Evolutionary conservation across 1,139 yeast genomes (phyloP).

Genomic region (Blastobotrys aristatus): DNA sequence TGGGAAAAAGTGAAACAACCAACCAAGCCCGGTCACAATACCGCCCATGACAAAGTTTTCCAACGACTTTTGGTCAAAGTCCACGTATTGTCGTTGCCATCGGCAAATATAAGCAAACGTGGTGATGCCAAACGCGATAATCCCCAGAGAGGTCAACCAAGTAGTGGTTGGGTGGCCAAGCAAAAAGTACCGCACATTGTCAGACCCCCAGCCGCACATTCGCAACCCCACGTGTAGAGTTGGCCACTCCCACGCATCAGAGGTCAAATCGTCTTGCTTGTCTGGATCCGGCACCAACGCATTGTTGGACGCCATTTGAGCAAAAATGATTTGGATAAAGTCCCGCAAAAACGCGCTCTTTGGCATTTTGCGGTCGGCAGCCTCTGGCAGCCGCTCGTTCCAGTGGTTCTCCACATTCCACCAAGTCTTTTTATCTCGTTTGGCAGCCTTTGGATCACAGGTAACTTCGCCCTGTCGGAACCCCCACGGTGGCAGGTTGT

Average conservation of each 20-base stretch:
- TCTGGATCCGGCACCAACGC: slow-evolving; percentile 92
- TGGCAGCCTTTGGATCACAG: slow-evolving; percentile 70
- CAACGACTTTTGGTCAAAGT: slow-evolving; percentile 46
- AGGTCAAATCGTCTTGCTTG: slow-evolving; percentile 86
- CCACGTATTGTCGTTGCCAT: slow-evolving; percentile 90
- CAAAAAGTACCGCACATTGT: slow-evolving; percentile 74
- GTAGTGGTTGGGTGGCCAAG: slow-evolving; percentile 93
- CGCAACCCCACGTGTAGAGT: slow-evolving; percentile 86
- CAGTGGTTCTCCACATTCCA: slow-evolving; percentile 92
- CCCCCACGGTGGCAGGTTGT: slow-evolving; percentile 91
- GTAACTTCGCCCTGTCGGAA: slow-evolving; percentile 96
- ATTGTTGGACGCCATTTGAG: slow-evolving; percentile 98
- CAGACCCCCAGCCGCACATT: slow-evolving; percentile 91
- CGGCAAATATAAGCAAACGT: slow-evolving; percentile 60
- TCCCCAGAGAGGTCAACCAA: slow-evolving; percentile 79
- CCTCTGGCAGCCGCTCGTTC: slow-evolving; percentile 68
- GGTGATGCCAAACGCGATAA: slow-evolving; percentile 54
- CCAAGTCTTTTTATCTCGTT: slow-evolving; percentile 92
- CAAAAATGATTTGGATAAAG: slow-evolving; percentile 86
- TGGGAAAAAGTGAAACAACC: slow-evolving; percentile 91
- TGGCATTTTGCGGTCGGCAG: slow-evolving; percentile 70
- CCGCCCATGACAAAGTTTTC: slow-evolving; percentile 70
- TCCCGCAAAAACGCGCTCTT: slow-evolving; percentile 80
- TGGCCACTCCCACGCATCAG: slow-evolving; percentile 99
- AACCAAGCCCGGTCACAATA: slow-evolving; percentile 82